These are phyloP conservation scores for Thelonectria blattea DNA, from an alignment of 2,329 filamentous ascomycete species.

Conservation along the genomic window DNA sequence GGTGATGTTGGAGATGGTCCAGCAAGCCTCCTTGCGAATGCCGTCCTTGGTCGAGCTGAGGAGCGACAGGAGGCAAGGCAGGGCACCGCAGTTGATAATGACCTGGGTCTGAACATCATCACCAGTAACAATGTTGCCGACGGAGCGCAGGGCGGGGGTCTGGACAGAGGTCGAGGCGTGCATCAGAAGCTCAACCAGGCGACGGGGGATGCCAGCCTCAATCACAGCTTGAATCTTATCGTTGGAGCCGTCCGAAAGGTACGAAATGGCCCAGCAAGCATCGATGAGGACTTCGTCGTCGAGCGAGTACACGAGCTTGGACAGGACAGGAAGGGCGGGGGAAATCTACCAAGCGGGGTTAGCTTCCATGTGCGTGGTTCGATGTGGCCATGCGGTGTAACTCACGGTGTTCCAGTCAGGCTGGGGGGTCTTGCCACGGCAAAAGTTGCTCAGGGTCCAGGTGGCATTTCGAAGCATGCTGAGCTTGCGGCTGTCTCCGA, in stretches of 20 bases:
- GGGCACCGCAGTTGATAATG: slow-evolving; percentile 96
- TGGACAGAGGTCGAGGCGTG: slow-evolving; percentile 98
- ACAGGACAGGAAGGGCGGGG: slow-evolving; percentile 90
- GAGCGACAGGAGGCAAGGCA: slow-evolving; percentile 90
- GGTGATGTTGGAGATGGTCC: slow-evolving; percentile 99
- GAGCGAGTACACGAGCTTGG: slow-evolving; percentile 97
- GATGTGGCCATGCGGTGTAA: slow-evolving; percentile 34
- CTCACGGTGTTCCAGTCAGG: slow-evolving; percentile 95
- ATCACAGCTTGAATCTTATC: slow-evolving; percentile 99
- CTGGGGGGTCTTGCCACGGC: slow-evolving; percentile 98
- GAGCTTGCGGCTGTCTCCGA: slow-evolving; percentile 97
- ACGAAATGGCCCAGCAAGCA: slow-evolving; percentile 99
- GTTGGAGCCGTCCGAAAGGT: slow-evolving; percentile 96
- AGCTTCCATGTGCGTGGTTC: slow-evolving; percentile 12
- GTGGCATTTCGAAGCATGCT: slow-evolving; percentile 99
- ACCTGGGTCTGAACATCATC: slow-evolving; percentile 99
- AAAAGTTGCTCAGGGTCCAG: slow-evolving; percentile 99
- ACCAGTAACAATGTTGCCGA: slow-evolving; percentile 98
- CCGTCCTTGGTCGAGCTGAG: slow-evolving; percentile 98
- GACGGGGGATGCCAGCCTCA: slow-evolving; percentile 94
- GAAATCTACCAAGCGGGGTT: slow-evolving; percentile 69
- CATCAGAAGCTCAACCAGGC: slow-evolving; percentile 96
- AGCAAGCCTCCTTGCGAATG: slow-evolving; percentile 99
- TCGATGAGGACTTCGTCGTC: slow-evolving; percentile 99
- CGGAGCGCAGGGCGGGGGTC: slow-evolving; percentile 93